phyloP scores from a whole-genome alignment of 192 early-diverging fungal genomes.

The Ambispora gerdemannii region DNA sequence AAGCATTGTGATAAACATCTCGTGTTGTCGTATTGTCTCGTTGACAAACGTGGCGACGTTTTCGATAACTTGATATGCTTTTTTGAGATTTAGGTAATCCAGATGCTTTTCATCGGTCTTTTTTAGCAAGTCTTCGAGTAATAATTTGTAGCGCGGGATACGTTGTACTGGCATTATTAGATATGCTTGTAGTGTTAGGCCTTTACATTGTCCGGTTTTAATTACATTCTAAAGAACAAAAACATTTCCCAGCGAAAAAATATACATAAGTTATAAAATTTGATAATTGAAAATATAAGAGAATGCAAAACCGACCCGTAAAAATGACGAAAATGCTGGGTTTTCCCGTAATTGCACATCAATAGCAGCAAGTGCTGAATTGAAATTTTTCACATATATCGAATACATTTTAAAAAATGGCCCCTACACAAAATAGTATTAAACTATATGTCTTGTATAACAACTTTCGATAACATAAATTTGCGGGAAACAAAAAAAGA shows the following conservation, averaged over 20 bases:
- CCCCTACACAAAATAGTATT: slow-evolving; percentile 31
- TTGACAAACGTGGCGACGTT: slow-evolving; percentile 75
- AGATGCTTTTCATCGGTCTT: slow-evolving; percentile 68
- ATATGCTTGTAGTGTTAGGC: slow-evolving; percentile 69
- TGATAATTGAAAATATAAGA: neutral
- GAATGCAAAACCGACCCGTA: slow-evolving; percentile 30
- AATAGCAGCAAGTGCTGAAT: slow-evolving; percentile 62
- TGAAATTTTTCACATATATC: slow-evolving; percentile 81
- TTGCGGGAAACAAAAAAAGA: neutral
- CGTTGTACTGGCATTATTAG: slow-evolving; percentile 86
- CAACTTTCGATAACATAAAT: too few relatives aligned
- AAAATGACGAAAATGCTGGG: slow-evolving; percentile 38
- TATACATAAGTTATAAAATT: slow-evolving; percentile 45
- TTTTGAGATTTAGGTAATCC: slow-evolving; percentile 64
- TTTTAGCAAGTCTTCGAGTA: slow-evolving; percentile 71
- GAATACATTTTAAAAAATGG: slow-evolving; percentile 84
- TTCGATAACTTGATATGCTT: slow-evolving; percentile 64
- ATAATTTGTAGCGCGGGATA: slow-evolving; percentile 81
- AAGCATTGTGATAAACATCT: slow-evolving; percentile 67
- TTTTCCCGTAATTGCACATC: slow-evolving; percentile 40
- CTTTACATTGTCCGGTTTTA: slow-evolving; percentile 46
- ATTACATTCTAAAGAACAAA: slow-evolving; percentile 40
- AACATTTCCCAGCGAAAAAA: slow-evolving; percentile 45
- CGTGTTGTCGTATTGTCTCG: slow-evolving; percentile 76
- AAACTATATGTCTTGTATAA: too few relatives aligned